Evolutionary conservation across 1,284 basidiomycete genomes (phyloP).

Genomic region (Ceratobasidium sp.): DNA sequence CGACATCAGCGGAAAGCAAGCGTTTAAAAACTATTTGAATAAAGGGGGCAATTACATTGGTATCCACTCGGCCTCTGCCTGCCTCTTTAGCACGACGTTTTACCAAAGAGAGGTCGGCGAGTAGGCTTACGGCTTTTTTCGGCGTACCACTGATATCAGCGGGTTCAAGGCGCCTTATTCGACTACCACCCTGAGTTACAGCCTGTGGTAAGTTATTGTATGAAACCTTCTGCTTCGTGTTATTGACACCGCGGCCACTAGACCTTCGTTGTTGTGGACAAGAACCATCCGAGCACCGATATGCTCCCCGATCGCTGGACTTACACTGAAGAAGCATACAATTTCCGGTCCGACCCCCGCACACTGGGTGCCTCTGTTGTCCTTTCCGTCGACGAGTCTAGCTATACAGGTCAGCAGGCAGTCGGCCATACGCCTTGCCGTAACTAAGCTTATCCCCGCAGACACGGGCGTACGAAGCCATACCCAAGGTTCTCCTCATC

Average conservation of each 20-base stretch:
- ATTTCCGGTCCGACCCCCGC: slow-evolving; percentile 81
- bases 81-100: slow-evolving; percentile 72
- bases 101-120: slow-evolving; percentile 64
- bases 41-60: slow-evolving; percentile 76
- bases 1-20: slow-evolving; percentile 66
- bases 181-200: slow-evolving; percentile 79
- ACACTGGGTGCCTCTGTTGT: slow-evolving; percentile 71
- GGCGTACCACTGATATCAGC: slow-evolving; percentile 18
- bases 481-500: slow-evolving; percentile 72
- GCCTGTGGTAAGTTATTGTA: slow-evolving; percentile 61
- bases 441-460: slow-evolving; percentile 49
- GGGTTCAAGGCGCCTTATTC: slow-evolving; percentile 68
- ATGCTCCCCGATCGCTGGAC: slow-evolving; percentile 73
- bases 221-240: not conserved
- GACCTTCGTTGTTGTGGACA: slow-evolving; percentile 71
- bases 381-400: slow-evolving; percentile 74
- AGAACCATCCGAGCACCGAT: slow-evolving; percentile 72
- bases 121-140: slow-evolving; percentile 44
- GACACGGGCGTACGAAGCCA: slow-evolving; percentile 63
- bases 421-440: not conserved
- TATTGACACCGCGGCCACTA: slow-evolving; percentile 51
- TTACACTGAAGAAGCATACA: slow-evolving; percentile 76
- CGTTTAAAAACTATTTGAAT: slow-evolving; percentile 73
- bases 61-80: slow-evolving; percentile 76
- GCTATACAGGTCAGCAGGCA: slow-evolving; percentile 64